Percentiles rank a stretch among this genome's conserved stretches.
Conservation (phyloP, 352 stramenopile species). For the Hyaloperonospora brassicae region DNA sequence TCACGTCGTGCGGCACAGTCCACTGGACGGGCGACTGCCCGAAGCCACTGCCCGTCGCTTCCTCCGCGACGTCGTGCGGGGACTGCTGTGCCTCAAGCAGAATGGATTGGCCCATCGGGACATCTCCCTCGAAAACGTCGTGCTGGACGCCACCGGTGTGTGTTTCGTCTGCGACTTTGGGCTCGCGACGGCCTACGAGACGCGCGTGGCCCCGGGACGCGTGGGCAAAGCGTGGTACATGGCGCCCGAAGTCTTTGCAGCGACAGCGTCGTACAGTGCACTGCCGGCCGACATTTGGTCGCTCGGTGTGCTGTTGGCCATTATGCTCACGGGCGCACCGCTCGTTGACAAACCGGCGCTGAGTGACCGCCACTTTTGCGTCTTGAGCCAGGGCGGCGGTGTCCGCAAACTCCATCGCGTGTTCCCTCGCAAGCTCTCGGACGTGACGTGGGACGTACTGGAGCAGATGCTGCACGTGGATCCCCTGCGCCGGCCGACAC, state of each 20-base stretch:
- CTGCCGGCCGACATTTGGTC: constrained; percentile 53
- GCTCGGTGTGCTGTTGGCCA: constrained; percentile 48
- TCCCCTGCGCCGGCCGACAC: constrained; percentile 24
- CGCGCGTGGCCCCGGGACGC: constrained; percentile 22
- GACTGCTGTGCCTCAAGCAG: constrained; percentile 30
- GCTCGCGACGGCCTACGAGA: constrained; percentile 23
- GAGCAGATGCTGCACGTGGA: constrained; percentile 26
- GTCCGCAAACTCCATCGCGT: constrained; percentile 36
- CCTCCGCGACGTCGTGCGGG: constrained; percentile 31
- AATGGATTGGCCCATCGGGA: constrained; percentile 51
- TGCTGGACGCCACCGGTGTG: constrained; percentile 31
- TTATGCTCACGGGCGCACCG: constrained; percentile 49
- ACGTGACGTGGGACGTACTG: constrained; percentile 24
- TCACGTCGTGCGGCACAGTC: constrained; percentile 37
- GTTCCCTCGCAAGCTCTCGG: constrained; percentile 28
- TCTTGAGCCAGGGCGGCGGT: constrained; percentile 30
- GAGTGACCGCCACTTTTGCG: constrained; percentile 32
- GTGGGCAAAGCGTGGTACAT: constrained; percentile 68
- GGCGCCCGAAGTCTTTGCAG: constrained; percentile 49
- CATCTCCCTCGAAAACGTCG: constrained; percentile 30
- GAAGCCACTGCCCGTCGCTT: constrained; percentile 31
- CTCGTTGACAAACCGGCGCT: constrained; percentile 33
- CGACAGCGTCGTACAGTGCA: constrained; percentile 33
- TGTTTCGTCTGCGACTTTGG: constrained; percentile 56
- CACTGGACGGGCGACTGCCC: constrained; percentile 22